Percentiles rank a stretch among this genome's conserved stretches.
Evolutionary conservation across 2,329 filamentous ascomycete genomes (phyloP).

Genomic region (Trichophyton mentagrophytes): DNA sequence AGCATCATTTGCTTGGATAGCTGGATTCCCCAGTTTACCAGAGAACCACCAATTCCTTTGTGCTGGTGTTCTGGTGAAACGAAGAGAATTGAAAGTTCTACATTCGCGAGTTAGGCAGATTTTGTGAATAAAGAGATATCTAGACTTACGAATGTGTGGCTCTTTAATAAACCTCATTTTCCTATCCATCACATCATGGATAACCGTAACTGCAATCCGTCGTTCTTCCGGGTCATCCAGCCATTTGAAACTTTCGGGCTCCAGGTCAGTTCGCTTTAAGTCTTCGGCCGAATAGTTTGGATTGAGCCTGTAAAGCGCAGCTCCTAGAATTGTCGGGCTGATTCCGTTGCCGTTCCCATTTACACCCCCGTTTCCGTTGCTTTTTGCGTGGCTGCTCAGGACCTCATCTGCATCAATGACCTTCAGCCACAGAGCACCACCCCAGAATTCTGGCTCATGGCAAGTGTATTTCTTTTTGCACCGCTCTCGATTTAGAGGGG

Average conservation of each 20-base stretch:
- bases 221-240: slow-evolving; percentile 11
- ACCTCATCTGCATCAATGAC: slow-evolving; percentile 7
- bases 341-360: not conserved
- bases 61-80: slow-evolving; percentile 13
- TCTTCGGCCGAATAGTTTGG: slow-evolving; percentile 3
- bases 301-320: slow-evolving; percentile 10
- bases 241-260: slow-evolving; percentile 10
- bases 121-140: not conserved
- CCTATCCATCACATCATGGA: slow-evolving; percentile 9
- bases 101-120: not conserved
- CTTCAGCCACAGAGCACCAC: slow-evolving; percentile 11
- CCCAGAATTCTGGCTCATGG: not conserved
- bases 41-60: slow-evolving; percentile 11
- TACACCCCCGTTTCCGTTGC: not conserved
- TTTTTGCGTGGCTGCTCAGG: not conserved
- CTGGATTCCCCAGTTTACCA: slow-evolving; percentile 14
- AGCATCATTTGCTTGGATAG: slow-evolving; percentile 13
- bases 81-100: slow-evolving; percentile 13
- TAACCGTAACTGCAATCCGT: slow-evolving; percentile 5
- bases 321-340: slow-evolving; percentile 5
- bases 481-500: slow-evolving; percentile 6
- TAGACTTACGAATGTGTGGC: slow-evolving; percentile 11
- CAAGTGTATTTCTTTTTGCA: slow-evolving; percentile 7
- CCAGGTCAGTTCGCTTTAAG: not conserved
- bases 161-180: slow-evolving; percentile 9